Evolutionary conservation across 1,139 yeast species (phyloP), one percentile per base, ranked within the genome.

Genomic region (Kodamaea alishanica): DNA sequence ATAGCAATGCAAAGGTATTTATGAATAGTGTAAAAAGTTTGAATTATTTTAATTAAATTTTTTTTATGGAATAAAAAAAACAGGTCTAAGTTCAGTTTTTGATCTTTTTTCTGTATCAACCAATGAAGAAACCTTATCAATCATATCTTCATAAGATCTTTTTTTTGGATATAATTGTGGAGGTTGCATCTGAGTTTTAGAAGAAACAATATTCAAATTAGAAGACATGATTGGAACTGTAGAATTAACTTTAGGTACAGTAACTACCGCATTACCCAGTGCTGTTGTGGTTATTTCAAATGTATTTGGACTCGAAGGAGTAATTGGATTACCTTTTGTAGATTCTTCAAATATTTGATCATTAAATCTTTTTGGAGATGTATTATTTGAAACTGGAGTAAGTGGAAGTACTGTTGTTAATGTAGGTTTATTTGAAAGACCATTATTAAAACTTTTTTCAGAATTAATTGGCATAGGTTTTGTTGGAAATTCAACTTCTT

Each of bases 381-480:
- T 57, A 39, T 53, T 55, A 42, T 52, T 57, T 23, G 60, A 55
- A 20, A 58, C 53, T 6, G 65, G 65, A 12, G 65, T 60, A 28
- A 60, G 49, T 26, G 65, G 65, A 25, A 50, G 46, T 28, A 33
- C 37, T 27, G 29, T 31, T 24, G 22, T 26, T 34, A 33, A 15
- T 23, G 26, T 34, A 26, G 24, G 28, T 26, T 4, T 20, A 20
- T 6, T 26, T 15, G 8, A 33, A 23, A 15, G 37, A 15, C 20
- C 40, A 41, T 40, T 40, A 39, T 32, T 32, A 10, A 40, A 33
- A 2, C 47, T 41, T 35, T 34, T 24, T 15, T 11, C 20, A 11
- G 27, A 29, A 11, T 9, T 23, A n/a, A 10, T 8, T 23, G 12
- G 24, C 8, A 12, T 26, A 6, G 9, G 15, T 20, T 30, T 32